Percentiles rank a stretch among this genome's conserved stretches.
These are phyloP conservation scores for Monosporascus sp. DNA, from an alignment of 2,329 filamentous ascomycete species.

Conservation along the genomic window DNA sequence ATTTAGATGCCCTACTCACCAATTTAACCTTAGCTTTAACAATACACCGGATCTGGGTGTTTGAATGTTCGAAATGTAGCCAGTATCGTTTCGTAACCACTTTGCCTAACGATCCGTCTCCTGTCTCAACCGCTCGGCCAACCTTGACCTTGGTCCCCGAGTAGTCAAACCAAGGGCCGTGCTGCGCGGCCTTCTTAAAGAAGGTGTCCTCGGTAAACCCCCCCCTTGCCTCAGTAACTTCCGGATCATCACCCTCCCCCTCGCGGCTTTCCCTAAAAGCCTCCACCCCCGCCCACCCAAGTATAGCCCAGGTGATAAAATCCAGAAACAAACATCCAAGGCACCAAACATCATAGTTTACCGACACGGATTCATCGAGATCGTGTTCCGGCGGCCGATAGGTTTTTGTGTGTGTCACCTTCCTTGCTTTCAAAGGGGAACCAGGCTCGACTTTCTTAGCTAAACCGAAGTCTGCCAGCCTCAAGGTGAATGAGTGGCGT, in stretches of 20 bases:
- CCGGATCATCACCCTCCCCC: not conserved
- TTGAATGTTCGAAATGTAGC: too few relatives aligned
- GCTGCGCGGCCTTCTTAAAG: conserved; percentile 1
- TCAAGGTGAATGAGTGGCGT: conserved; percentile 1
- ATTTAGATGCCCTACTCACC: too few relatives aligned
- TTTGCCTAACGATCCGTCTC: too few relatives aligned
- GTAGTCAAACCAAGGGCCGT: not conserved
- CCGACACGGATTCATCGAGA: not conserved
- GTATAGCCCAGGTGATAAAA: conserved; percentile 15
- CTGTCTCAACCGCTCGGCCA: too few relatives aligned
- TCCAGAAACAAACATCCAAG: conserved; percentile 19
- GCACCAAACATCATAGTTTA: conserved; percentile 16
- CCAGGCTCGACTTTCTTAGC: not conserved
- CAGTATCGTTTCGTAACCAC: too few relatives aligned
- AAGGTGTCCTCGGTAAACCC: conserved; percentile 4
- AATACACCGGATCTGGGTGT: too few relatives aligned
- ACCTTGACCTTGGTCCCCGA: too few relatives aligned
- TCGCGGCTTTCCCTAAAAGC: not conserved
- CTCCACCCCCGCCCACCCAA: not conserved
- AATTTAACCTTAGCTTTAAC: too few relatives aligned
- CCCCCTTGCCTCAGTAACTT: not conserved
- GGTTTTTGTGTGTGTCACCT: conserved; percentile 6
- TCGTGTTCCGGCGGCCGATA: conserved; percentile 11
- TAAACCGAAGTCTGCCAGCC: conserved; percentile 10
- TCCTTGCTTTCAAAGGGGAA: not conserved